phyloP scores from a whole-genome alignment of 345 rosid genomes.

The Rhodamnia argentea region DNA sequence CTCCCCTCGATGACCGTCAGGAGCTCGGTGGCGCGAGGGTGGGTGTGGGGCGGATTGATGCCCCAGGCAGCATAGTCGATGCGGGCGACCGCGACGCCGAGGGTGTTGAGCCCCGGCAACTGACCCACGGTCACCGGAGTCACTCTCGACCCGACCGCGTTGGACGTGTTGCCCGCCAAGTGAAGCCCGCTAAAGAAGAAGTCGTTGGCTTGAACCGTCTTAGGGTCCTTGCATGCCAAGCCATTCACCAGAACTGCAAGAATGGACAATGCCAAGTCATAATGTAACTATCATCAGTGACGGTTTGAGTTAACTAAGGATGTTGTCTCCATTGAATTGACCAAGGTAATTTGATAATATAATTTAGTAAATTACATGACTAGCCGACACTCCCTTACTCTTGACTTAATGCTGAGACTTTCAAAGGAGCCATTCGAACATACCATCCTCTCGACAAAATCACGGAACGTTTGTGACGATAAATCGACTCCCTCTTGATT shows the following conservation, averaged over 20 bases:
- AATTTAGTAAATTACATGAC: not conserved
- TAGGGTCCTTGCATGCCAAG: constrained; percentile 2
- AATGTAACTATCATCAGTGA: not conserved
- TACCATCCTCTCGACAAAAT: not conserved
- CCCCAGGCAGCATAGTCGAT: not conserved
- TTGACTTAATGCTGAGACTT: not conserved
- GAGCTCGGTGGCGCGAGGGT: constrained; percentile 9
- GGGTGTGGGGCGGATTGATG: constrained; percentile 2
- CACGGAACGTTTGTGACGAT: not conserved
- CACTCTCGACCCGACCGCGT: not conserved
- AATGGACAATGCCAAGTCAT: not conserved
- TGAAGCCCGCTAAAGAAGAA: constrained; percentile 12
- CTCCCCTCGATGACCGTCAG: constrained; percentile 8
- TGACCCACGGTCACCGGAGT: not conserved
- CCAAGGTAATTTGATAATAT: not conserved
- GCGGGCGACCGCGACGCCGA: not conserved
- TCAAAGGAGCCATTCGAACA: not conserved
- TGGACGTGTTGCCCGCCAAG: constrained; percentile 7
- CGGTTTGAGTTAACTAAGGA: not conserved
- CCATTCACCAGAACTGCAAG: constrained; percentile 4
- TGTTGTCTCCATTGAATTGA: not conserved
- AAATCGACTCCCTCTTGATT: not conserved
- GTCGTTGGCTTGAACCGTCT: not conserved
- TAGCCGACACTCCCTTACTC: not conserved
- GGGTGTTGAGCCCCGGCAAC: constrained; percentile 8